Base-by-base conservation (phyloP, 2,329 filamentous ascomycete species). In the Xylaria sp. region DNA sequence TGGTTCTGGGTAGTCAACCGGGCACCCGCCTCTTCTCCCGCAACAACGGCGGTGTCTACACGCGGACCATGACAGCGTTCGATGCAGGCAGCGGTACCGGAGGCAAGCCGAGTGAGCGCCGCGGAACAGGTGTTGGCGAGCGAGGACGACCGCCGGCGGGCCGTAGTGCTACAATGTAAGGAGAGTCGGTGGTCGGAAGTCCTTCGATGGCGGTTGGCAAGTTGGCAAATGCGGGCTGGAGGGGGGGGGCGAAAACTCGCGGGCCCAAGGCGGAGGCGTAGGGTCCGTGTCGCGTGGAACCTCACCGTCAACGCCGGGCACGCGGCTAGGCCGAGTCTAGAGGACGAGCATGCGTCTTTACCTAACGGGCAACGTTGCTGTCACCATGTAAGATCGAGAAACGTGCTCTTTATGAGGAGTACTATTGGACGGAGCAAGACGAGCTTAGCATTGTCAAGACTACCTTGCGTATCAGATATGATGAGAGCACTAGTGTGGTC, bases 101-200 rank as follows among this genome's bases (percentile, higher is more conserved):
- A 7, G 67, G 66, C 16, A 73, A 73, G 57, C 64, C 75, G 0
- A 73, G 39, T 87, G 2, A 70, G 79, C 1, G 78, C 87, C 21
- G 65, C 83, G 2, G 85, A 88, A 57, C 84, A 87, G 68, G 72
- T 86, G 2, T 85, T 84, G 2, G 73, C 86, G n/a, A 83, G 78
- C 19, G 78, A 86, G 66, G 83, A 87, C 49, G 83, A 86, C 65
- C 72, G 76, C 39, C 70, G 87, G 5, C 72, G 74, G 4, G 76
- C 87, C 7, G 76, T 79, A 1, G 64, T 86, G 26, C 59, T 77
- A 16, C 66, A 70, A 17, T 84, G 85, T 1, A 69, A 69, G 2
- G 82, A 80, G 0, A 80, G 0, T 59, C 87, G 39, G 63, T 63
- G 0, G 57, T 68, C 2, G 74, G 72, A 0, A 76, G 77, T 1